phyloP scores from a whole-genome alignment of 495 filamentous ascomycete genomes.

The Penicillium coffeae region DNA sequence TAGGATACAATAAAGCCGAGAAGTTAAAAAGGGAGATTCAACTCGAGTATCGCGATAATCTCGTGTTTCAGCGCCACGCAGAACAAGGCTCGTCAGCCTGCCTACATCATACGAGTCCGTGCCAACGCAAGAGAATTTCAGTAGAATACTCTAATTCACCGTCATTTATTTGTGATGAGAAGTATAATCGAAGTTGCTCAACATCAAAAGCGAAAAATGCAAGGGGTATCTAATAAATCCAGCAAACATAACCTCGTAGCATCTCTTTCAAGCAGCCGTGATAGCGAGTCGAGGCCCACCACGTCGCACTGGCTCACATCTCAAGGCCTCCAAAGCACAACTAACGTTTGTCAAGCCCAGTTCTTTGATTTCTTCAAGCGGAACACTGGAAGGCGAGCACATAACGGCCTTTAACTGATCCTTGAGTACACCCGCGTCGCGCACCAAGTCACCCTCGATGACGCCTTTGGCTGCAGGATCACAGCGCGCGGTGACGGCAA shows the following conservation, averaged over 20 bases:
- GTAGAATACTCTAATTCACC: no score
- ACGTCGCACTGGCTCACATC: background rate
- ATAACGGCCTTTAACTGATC: slow-evolving; percentile 27
- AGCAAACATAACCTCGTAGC: background rate
- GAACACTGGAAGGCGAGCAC: slow-evolving; percentile 13
- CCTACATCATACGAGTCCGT: no score
- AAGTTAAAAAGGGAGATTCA: no score
- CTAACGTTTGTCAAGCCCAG: slow-evolving; percentile 6
- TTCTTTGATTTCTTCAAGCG: slow-evolving; percentile 2
- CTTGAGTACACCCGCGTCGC: slow-evolving; percentile 29
- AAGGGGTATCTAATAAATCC: background rate
- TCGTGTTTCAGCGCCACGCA: no score
- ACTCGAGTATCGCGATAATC: no score
- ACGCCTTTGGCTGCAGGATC: slow-evolving; percentile 27
- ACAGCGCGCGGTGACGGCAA: slow-evolving; percentile 38
- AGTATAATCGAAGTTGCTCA: slow-evolving; percentile 14
- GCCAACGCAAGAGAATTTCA: no score
- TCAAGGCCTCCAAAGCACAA: slow-evolving; percentile 12
- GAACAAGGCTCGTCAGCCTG: no score
- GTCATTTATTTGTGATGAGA: no score
- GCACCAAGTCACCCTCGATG: slow-evolving; percentile 25
- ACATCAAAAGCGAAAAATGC: background rate
- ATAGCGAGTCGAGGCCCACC: slow-evolving; percentile 14
- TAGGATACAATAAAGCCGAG: no score
- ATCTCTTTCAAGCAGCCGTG: slow-evolving; percentile 17